Percentiles rank a stretch among this genome's conserved stretches.
These are phyloP conservation scores for Aspergillus clavatus DNA, from an alignment of 2,329 filamentous ascomycete species.

Conservation along the genomic window DNA sequence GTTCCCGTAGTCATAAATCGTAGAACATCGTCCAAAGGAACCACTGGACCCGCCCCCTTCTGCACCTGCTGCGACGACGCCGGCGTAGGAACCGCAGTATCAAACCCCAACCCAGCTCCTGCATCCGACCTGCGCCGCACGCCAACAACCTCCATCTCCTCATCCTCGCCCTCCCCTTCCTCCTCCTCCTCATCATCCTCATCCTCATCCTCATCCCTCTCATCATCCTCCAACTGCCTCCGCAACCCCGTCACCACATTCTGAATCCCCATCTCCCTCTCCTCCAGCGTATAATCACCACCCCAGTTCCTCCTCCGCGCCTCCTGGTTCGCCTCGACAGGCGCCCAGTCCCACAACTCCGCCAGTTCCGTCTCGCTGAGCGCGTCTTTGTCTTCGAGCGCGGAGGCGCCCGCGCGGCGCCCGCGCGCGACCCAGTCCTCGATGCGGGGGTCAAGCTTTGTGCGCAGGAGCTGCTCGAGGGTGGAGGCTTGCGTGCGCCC, in stretches of 20 bases:
- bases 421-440: constrained; percentile 68
- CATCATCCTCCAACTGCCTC: constrained; percentile 54
- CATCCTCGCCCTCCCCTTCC: constrained; percentile 37
- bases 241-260: constrained; percentile 68
- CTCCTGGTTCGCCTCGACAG: constrained; percentile 44
- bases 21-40: constrained; percentile 46
- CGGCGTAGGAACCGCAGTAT: constrained; percentile 24
- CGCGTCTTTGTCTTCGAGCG: constrained; percentile 12
- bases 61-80: constrained; percentile 8
- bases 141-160: constrained; percentile 40
- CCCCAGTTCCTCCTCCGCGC: constrained; percentile 47
- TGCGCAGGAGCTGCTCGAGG: constrained; percentile 67
- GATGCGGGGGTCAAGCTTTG: constrained; percentile 74
- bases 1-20: constrained; percentile 49
- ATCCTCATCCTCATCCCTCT: constrained; percentile 42
- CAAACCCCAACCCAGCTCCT: constrained; percentile 30
- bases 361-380: constrained; percentile 49
- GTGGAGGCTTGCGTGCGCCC: constrained; percentile 59
- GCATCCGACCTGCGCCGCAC: constrained; percentile 31
- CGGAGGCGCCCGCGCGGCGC: constrained; percentile 5
- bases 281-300: constrained; percentile 68
- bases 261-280: constrained; percentile 61
- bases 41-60: constrained; percentile 22
- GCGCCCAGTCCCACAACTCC: constrained; percentile 57
- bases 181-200: constrained; percentile 54